These are phyloP conservation scores for Rheum nobile DNA, from an alignment of 148 eudicot genomes.

Conservation along the genomic window DNA sequence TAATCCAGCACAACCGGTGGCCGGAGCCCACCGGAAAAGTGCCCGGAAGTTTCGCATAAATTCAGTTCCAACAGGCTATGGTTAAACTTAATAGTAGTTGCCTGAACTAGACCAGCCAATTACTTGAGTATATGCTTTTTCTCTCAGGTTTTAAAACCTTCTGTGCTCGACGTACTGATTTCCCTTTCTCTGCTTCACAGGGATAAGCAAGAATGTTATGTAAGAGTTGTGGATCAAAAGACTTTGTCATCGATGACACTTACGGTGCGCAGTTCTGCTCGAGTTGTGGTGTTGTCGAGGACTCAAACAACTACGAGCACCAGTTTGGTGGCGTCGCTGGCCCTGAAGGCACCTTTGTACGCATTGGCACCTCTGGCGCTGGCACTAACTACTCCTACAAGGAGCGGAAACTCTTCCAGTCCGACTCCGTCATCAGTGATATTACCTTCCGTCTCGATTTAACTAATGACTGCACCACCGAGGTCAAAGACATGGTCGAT, in stretches of 20 bases:
- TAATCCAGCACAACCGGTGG: too few species aligned
- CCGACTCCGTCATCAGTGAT: constrained; percentile 25
- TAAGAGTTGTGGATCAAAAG: constrained; percentile 27
- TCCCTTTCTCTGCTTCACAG: neutral
- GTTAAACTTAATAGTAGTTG: neutral
- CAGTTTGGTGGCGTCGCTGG: constrained; percentile 35
- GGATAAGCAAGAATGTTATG: constrained; percentile 18
- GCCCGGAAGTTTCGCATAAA: too few species aligned
- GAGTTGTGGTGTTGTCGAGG: constrained; percentile 50
- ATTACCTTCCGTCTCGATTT: constrained; percentile 24
- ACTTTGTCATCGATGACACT: constrained; percentile 18
- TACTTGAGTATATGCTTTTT: too few species aligned
- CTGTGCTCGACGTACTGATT: neutral
- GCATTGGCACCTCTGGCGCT: constrained; percentile 42
- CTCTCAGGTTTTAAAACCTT: too few species aligned
- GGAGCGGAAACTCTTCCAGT: constrained; percentile 35
- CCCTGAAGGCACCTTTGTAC: constrained; percentile 41
- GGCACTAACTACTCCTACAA: constrained; percentile 27
- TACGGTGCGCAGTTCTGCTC: constrained; percentile 34
- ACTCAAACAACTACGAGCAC: constrained; percentile 29
- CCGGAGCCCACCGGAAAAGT: too few species aligned
- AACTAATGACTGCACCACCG: constrained; percentile 14
- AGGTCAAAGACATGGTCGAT: constrained; percentile 39
- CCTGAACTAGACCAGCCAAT: too few species aligned
- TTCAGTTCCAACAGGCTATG: too few species aligned